phyloP scores from a whole-genome alignment of 768 basidiomycete species.

The Clavulina sp. region DNA sequence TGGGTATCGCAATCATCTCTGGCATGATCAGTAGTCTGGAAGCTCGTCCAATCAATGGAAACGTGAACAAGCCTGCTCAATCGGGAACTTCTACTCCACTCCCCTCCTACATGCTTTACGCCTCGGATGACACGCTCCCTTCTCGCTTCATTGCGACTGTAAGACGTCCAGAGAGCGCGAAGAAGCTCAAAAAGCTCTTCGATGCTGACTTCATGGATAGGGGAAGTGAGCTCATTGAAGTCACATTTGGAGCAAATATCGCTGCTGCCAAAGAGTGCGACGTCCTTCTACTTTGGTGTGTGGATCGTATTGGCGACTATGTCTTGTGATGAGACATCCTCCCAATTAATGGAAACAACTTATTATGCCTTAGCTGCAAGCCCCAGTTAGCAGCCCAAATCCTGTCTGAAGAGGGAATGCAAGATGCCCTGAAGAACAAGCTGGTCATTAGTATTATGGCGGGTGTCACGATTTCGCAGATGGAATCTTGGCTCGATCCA shows the following conservation, averaged over 20 bases:
- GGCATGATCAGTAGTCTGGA: conserved; percentile 79
- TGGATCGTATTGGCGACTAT: neutral
- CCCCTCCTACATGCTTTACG: conserved; percentile 14
- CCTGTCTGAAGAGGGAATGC: conserved; percentile 55
- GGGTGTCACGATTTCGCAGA: conserved; percentile 79
- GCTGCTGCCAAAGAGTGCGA: conserved; percentile 54
- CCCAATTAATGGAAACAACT: too few relatives aligned
- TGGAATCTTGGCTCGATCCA: conserved; percentile 53
- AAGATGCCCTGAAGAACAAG: conserved; percentile 72
- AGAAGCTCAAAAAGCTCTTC: conserved; percentile 47
- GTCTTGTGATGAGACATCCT: neutral
- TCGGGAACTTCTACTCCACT: conserved; percentile 57
- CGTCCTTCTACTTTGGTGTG: conserved; percentile 79
- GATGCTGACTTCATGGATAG: conserved; percentile 19
- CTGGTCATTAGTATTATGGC: conserved; percentile 93
- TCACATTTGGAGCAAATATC: conserved; percentile 54
- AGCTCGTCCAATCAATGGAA: conserved; percentile 11
- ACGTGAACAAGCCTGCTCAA: conserved; percentile 1
- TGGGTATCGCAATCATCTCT: conserved; percentile 91
- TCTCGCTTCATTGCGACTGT: conserved; percentile 78
- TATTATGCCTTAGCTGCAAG: conserved; percentile 53
- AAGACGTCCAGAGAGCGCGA: conserved; percentile 53
- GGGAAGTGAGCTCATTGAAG: conserved; percentile 42
- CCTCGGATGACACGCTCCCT: conserved; percentile 45
- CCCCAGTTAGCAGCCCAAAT: conserved; percentile 72